phyloP scores from a whole-genome alignment of 352 stramenopile species.

The Phytopythium helicoides region DNA sequence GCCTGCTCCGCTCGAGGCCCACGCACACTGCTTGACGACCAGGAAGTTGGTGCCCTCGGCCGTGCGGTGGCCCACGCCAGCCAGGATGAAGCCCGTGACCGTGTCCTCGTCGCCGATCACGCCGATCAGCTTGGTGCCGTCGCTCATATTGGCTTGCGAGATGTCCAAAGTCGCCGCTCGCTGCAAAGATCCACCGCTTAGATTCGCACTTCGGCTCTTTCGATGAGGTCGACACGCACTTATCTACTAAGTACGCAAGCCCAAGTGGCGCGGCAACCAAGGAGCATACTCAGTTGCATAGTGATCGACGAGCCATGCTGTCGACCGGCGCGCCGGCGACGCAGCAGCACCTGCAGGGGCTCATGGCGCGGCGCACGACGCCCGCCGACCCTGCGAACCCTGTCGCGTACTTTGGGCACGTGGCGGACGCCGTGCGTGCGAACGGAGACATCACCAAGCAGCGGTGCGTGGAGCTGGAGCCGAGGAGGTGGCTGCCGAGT shows the following conservation, averaged over 20 bases:
- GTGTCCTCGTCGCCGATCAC: constrained; percentile 96
- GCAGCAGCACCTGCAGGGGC: constrained; percentile 65
- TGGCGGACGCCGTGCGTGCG: constrained; percentile 47
- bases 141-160: constrained; percentile 39
- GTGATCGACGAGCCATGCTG: background rate
- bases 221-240: background rate
- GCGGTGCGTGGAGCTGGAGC: too few species aligned
- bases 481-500: too few species aligned
- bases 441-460: constrained; percentile 55
- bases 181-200: constrained; percentile 4
- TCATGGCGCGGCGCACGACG: constrained; percentile 48
- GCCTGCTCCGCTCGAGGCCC: background rate
- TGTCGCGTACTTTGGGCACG: constrained; percentile 72
- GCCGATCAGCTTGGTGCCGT: constrained; percentile 82
- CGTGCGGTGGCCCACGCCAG: constrained; percentile 94
- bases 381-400: constrained; percentile 51
- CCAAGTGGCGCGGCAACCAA: background rate
- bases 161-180: background rate
- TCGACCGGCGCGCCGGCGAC: constrained; percentile 6
- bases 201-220: background rate
- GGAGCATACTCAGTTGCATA: too few species aligned
- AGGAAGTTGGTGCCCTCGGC: constrained; percentile 96
- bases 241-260: background rate
- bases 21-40: constrained; percentile 93
- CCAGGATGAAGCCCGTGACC: constrained; percentile 97